Percentiles rank a stretch among this genome's conserved stretches.
Conservation (phyloP, 2,329 filamentous ascomycete genomes). For the Botryotinia narcissicola region DNA sequence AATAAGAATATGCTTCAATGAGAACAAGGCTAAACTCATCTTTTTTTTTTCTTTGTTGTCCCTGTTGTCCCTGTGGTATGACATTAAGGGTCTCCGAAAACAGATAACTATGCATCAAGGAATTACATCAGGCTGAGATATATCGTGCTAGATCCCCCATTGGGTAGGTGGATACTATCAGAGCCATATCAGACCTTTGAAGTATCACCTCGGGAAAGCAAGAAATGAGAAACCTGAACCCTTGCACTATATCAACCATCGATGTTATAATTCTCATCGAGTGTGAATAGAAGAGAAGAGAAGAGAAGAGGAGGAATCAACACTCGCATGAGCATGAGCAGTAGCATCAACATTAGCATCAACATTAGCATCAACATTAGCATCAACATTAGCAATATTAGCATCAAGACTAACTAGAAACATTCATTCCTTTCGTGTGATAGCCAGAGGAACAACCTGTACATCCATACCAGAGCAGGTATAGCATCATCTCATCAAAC, state of each 20-base stretch:
- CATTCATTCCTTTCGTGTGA: background rate
- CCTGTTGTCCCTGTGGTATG: background rate
- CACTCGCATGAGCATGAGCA: background rate
- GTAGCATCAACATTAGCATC: fast-evolving
- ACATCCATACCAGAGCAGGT: background rate
- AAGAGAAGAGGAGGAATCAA: background rate
- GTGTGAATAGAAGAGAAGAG: background rate
- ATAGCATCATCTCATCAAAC: background rate
- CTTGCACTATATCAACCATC: background rate
- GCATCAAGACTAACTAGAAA: background rate
- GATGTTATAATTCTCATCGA: background rate
- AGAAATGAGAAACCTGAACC: background rate
- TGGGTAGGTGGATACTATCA: background rate
- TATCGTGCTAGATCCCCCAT: background rate
- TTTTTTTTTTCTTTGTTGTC: conserved; percentile 4
- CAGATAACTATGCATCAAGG: background rate
- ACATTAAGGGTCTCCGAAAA: conserved; percentile 11
- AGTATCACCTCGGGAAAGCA: conserved; percentile 8
- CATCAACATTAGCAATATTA: background rate
- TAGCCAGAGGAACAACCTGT: too few relatives aligned
- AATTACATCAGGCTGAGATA: background rate
- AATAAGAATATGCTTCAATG: background rate
- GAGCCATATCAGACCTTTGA: background rate
- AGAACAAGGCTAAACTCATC: background rate
- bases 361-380: background rate